Evolutionary conservation across 2,329 filamentous ascomycete genomes (phyloP), one percentile per base, ranked within the genome.

Genomic region (Amylocarpus encephaloides): DNA sequence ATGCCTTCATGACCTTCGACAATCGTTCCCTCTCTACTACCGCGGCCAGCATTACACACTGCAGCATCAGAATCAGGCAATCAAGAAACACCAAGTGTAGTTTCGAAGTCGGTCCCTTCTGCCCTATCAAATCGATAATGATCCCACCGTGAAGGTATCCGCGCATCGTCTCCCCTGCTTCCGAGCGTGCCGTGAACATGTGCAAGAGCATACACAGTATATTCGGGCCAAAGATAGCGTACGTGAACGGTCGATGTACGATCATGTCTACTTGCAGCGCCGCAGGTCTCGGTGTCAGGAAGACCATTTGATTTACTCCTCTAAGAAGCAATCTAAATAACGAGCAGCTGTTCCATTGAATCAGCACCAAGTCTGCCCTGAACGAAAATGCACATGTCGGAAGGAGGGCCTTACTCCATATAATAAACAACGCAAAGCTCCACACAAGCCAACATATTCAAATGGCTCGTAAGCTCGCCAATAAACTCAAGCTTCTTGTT

Each of bases 71-170:
- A 6, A 86, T 72, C 29, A 79, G 59, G 6, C 77, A 19, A 63
- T 86, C 83, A 39, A 80, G 66, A 2, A 77, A 59, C 5, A 85
- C 56, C 41, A 84, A 73, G 45, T 76, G 73, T 13, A 78, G 59
- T 55, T 73, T 74, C 19, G 78, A 82, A 1, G 74, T 73, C 1
- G 82, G 78, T 3, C 81, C 78, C 57, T 76, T 77, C 64, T 86
- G 82, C 12, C 83, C 83, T 57, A 86, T 73, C 57, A 86, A 82
- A 61, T 86, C 83, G 58, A 85, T 76, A 19, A 86, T 72, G 45
- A 85, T 70, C 32, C 83, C 83, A 19, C 83, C 83, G 55, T 86
- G 82, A 19, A 85, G 72, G 61, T 85, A 86, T 19, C 82, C 82
- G 46, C 80, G 72, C 52, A 79, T 74, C 34, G 77, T 73, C 59